Conservation (phyloP, 768 basidiomycete species). For the Amanita jacksonii region DNA sequence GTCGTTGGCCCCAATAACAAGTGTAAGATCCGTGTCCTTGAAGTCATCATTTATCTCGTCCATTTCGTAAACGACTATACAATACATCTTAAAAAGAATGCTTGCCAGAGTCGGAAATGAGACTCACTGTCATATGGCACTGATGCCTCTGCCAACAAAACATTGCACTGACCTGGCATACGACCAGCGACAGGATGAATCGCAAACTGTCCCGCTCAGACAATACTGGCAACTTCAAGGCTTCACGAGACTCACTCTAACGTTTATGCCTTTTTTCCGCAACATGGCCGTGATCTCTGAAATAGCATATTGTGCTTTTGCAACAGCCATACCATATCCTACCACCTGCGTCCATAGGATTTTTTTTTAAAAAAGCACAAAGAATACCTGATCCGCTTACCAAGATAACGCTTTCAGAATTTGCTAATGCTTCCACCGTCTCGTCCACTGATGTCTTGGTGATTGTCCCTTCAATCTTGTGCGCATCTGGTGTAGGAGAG, state of each 20-base stretch:
- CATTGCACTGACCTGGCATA: constrained; percentile 92
- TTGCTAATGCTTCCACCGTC: constrained; percentile 65
- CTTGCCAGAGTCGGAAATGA: neutral
- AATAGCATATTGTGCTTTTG: constrained; percentile 78
- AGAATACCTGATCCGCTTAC: constrained; percentile 23
- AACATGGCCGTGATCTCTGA: constrained; percentile 70
- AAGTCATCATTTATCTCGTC: constrained; percentile 94
- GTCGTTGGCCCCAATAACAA: constrained; percentile 89
- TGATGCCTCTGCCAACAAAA: constrained; percentile 83
- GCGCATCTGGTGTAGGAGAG: constrained; percentile 40
- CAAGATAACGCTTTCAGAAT: constrained; percentile 79
- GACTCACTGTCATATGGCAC: constrained; percentile 80
- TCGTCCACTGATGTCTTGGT: constrained; percentile 76
- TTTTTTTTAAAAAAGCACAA: constrained; percentile 5
- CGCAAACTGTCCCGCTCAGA: constrained; percentile 41
- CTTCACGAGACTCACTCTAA: constrained; percentile 35
- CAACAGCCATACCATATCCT: constrained; percentile 89
- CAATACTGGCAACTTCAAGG: neutral
- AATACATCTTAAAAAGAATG: constrained; percentile 2
- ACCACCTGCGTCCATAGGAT: constrained; percentile 41
- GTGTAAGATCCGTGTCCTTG: constrained; percentile 77
- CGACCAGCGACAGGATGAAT: constrained; percentile 89
- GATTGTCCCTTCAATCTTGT: constrained; percentile 78
- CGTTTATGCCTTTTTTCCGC: constrained; percentile 64
- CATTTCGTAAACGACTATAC: constrained; percentile 83